A percentile compares a stretch with the other conserved stretches of the same genome.
Evolutionary conservation across 345 rosid genomes (phyloP).

Genomic region (Syzygium aqueum): DNA sequence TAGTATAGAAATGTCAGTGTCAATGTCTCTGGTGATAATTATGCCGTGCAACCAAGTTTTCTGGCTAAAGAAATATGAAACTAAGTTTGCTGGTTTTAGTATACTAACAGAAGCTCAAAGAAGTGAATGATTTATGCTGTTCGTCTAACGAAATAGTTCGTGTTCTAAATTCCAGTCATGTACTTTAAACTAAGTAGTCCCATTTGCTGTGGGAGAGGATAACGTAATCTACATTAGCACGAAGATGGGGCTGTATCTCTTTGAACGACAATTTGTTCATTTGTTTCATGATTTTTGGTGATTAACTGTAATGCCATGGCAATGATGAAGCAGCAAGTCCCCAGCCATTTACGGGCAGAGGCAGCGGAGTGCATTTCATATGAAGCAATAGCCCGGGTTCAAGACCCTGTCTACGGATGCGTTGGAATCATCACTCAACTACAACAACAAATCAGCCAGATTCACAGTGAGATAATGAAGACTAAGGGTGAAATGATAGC

Average conservation of each 20-base stretch:
- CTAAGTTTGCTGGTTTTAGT: background rate
- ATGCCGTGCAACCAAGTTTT: background rate
- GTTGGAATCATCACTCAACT: constrained; percentile 8
- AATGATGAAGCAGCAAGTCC: constrained; percentile 10
- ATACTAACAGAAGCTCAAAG: background rate
- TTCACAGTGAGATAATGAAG: background rate
- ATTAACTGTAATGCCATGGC: background rate
- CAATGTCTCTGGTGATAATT: background rate
- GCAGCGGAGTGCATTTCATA: constrained; percentile 15
- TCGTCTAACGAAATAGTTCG: background rate
- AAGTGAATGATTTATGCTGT: background rate
- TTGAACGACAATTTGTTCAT: background rate
- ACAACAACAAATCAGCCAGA: constrained; percentile 10
- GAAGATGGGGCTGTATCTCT: background rate
- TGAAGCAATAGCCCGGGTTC: constrained; percentile 8
- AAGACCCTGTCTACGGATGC: constrained; percentile 16
- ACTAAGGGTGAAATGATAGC: constrained; percentile 1
- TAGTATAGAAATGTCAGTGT: background rate
- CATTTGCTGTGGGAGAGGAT: background rate
- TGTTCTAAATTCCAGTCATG: background rate
- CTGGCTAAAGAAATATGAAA: background rate
- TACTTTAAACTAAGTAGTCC: background rate
- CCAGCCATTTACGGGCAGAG: background rate
- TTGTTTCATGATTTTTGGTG: background rate
- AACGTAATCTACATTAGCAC: background rate